These are phyloP conservation scores for Cucurbitaria berberidis DNA, from an alignment of 2,329 filamentous ascomycete species.

Conservation along the genomic window DNA sequence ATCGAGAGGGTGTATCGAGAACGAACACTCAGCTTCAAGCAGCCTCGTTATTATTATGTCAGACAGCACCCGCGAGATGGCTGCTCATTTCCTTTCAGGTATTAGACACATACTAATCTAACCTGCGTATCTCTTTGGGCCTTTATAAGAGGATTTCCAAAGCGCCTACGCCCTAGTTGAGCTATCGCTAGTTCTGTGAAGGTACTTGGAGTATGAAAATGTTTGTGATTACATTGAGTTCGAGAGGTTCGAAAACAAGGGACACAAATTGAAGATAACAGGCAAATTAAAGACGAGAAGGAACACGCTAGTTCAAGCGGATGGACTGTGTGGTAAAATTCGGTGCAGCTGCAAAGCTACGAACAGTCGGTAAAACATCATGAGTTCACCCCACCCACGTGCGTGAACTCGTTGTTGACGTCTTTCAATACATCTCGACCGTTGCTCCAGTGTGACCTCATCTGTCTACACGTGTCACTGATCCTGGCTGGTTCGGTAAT, in stretches of 20 bases:
- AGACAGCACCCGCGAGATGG: no score
- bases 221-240: constrained; percentile 36
- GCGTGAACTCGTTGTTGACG: background rate
- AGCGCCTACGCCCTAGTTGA: no score
- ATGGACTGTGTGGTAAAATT: constrained; percentile 31
- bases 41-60: no score
- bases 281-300: constrained; percentile 32
- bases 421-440: background rate
- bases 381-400: background rate
- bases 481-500: constrained; percentile 14
- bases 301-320: constrained; percentile 26
- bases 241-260: constrained; percentile 24
- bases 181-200: no score
- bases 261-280: constrained; percentile 26
- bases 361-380: background rate
- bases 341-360: constrained; percentile 24
- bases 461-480: constrained; percentile 15
- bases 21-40: no score
- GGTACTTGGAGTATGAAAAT: no score
- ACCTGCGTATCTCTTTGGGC: no score
- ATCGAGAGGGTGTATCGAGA: no score
- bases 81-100: no score
- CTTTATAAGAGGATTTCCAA: no score
- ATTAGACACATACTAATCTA: no score
- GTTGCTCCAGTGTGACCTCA: background rate